Evolutionary conservation across 75 land plant genomes (phyloP), one percentile per base, ranked within the genome.

Genomic region (Picea glauca): DNA sequence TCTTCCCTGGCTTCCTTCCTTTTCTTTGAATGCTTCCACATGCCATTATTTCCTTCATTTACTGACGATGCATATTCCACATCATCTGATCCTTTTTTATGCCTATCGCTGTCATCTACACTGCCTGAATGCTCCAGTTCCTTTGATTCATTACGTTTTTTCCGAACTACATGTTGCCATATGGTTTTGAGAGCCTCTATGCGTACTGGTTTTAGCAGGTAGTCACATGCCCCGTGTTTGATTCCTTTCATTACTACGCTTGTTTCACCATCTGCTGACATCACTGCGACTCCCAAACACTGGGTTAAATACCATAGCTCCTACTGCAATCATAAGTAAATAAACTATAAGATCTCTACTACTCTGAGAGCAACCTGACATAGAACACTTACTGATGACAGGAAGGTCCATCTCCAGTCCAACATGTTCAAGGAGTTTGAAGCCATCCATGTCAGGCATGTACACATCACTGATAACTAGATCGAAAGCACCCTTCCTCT

Each of bases 171-270:
- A 86, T 94, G 97, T 78, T 94, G 97, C 95, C 95, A 94, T 76
- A 94, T 88, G 79, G 87, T 94, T 60, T 89, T 85, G 56, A 95
- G 81, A 75, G 88, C 98, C 82, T 95, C 98, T 18, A 89, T 81
- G 31, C 98, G 86, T 14, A 95, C 90, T 77, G 98, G 98, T 80
- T 95, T 95, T 17, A 91, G 87, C 60, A 95, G 82, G 77, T 93
- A 95, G 81, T 95, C 98, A 78, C 98, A 95, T 56, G 98, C 98
- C 40, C 98, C 98, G 85, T 95, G 98, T 59, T 80, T 91, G 54
- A 95, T 87, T 58, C 98, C 98, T 79, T 77, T 91, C 98, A 95
- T 95, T 50, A 95, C 98, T 75, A 87, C 90, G 78, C 85, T 89
- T 23, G 88, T 89, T 75, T 91, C 87, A 21, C 89, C 88, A 85